Percentiles rank a stretch among this genome's conserved stretches.
phyloP scores from a whole-genome alignment of 2,329 filamentous ascomycete genomes.

The Fragosphaeria purpurea region DNA sequence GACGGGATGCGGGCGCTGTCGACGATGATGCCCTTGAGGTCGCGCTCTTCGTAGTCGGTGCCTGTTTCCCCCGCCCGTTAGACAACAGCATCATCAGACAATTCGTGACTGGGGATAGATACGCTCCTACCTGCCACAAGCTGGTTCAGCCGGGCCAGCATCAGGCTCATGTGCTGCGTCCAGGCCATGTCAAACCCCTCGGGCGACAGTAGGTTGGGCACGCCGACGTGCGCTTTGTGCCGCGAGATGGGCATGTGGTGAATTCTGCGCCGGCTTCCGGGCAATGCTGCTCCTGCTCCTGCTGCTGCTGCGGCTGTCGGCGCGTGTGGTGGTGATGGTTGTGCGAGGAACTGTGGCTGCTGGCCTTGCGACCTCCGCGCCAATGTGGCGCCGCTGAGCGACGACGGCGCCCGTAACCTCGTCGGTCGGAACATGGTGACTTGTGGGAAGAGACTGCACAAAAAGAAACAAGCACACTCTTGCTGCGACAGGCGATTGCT shows the following conservation, averaged over 20 bases:
- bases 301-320: constrained; percentile 1
- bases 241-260: constrained; percentile 18
- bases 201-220: constrained; percentile 49
- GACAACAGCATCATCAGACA: no score
- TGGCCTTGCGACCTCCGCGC: constrained; percentile 4
- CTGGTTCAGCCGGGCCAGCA: constrained; percentile 67
- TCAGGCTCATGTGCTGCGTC: constrained; percentile 67
- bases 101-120: not conserved
- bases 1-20: constrained; percentile 69
- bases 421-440: constrained; percentile 37
- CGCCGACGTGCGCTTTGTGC: constrained; percentile 34
- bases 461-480: no score
- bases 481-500: no score
- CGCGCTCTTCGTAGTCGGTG: constrained; percentile 46
- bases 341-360: not conserved
- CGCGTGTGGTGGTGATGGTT: constrained; percentile 6
- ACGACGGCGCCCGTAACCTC: constrained; percentile 41
- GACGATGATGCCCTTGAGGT: constrained; percentile 59
- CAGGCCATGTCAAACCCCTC: constrained; percentile 68
- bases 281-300: constrained; percentile 8
- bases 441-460: constrained; percentile 7
- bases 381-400: constrained; percentile 23
- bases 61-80: constrained; percentile 33
- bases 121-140: constrained; percentile 52
- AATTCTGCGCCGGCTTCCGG: constrained; percentile 27